Evolutionary conservation across 1,139 yeast species (phyloP), one percentile per base, ranked within the genome.

Genomic region (Casaregolazyma lundiana): DNA sequence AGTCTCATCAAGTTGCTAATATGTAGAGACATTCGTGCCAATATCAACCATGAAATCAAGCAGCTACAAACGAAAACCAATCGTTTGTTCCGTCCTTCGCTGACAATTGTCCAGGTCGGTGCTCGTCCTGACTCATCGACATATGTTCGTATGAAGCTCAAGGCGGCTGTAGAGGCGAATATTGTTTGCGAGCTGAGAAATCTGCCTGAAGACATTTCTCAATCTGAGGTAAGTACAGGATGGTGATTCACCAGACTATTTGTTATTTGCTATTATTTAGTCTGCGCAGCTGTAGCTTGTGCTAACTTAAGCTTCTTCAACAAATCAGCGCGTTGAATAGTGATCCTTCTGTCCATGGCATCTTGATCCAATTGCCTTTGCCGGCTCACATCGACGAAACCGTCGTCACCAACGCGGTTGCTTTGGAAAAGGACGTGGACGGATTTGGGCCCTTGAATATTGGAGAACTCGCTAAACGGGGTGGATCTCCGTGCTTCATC

Each of bases 71-170:
- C 71, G 20, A 67, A 71, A 48, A 76, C 79, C 61, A 72, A 80
- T 18, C 75, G 73, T 47, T n/a, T 26, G 15, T 90, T 89, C 71
- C 72, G 75, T 56, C 97, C 98, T 32, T 76, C 78, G 46, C 73
- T 92, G 64, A 75, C 87, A 46, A 90, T 92, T 57, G 75, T 92
- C 56, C 98, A 92, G 70, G 95, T 92, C 21, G 97, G 97, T 42
- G 75, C 72, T 43, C 77, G 97, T 61, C 90, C 87, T 35, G 98
- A 92, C 65, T 88, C 97, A 9, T 76, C 87, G 43, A 86, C 96
- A n/a, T 92, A 92, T 68, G 97, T 92, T 48, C 80, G 83, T 57
- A 90, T 92, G 96, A 92, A 92, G 72, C 73, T 87, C 57, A 86
- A 83, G 71, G 97, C 97, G 21, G 96, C 97, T 26, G 56, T 52